A percentile compares a stretch with the other conserved stretches of the same genome.
Conservation (phyloP, 768 basidiomycete species). For the Naganishia antarctica region DNA sequence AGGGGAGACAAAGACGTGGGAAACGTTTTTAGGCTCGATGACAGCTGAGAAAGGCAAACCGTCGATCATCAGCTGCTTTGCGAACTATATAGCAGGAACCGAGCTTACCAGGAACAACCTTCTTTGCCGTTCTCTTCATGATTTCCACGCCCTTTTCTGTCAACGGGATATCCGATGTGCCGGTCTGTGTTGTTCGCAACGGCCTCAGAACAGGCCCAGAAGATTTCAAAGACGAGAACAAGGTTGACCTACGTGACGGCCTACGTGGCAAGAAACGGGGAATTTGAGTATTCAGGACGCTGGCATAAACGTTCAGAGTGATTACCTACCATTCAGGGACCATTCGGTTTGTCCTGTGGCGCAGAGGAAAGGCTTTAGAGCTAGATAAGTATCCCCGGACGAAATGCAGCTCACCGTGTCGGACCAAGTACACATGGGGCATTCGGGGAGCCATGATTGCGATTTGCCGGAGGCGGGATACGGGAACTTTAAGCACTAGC, state of each 20-base stretch:
- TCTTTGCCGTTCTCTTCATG: slow-evolving; percentile 59
- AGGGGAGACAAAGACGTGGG: slow-evolving; percentile 76
- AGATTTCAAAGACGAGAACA: slow-evolving; percentile 20
- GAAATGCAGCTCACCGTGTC: slow-evolving; percentile 60
- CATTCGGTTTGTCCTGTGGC: slow-evolving; percentile 88
- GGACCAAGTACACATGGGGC: slow-evolving; percentile 72
- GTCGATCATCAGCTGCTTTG: neutral
- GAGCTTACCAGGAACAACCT: slow-evolving; percentile 69
- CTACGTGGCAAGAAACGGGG: neutral
- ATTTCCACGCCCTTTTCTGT: slow-evolving; percentile 69
- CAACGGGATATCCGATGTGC: slow-evolving; percentile 78
- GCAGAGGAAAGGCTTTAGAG: neutral
- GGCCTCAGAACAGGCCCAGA: neutral
- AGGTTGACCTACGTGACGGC: slow-evolving; percentile 18
- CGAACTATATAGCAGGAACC: neutral
- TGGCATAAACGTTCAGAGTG: neutral
- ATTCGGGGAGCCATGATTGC: slow-evolving; percentile 45
- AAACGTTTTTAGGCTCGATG: slow-evolving; percentile 73
- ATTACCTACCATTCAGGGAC: slow-evolving; percentile 70
- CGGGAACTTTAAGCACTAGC: too few species aligned
- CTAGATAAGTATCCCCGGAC: neutral
- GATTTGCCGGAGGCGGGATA: too few species aligned
- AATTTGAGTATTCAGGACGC: neutral
- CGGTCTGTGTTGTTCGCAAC: slow-evolving; percentile 59
- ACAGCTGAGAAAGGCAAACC: slow-evolving; percentile 53